A percentile compares a stretch with the other conserved stretches of the same genome.
Evolutionary conservation across 257 asterid species (phyloP).

Genomic region (Petunia axillaris): DNA sequence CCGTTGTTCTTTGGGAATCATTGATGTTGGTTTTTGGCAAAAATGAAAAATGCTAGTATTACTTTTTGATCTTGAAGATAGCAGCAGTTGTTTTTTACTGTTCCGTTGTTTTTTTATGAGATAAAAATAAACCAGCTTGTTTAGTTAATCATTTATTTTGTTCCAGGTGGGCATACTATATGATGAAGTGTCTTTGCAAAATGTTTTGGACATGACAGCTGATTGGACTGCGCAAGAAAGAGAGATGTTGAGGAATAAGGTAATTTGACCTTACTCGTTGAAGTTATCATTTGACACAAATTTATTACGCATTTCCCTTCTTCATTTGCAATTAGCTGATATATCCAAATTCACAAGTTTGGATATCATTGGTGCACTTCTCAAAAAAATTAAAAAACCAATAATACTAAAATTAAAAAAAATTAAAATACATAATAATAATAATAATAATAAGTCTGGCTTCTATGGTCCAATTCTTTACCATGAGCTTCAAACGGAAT

Average conservation of each 20-base stretch:
- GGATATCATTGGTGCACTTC: too few relatives aligned
- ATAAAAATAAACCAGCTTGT: not conserved
- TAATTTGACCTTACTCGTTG: conserved; percentile 30
- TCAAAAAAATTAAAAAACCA: too few relatives aligned
- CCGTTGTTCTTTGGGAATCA: not conserved
- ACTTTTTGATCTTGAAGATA: not conserved
- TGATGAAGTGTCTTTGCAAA: conserved; percentile 81
- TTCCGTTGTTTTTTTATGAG: too few relatives aligned
- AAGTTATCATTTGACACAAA: not conserved
- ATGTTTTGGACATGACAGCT: conserved; percentile 76
- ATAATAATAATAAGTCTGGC: not conserved
- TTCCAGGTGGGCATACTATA: conserved; percentile 91
- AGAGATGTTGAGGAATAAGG: conserved; percentile 90
- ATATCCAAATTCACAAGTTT: not conserved
- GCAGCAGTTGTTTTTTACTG: too few relatives aligned
- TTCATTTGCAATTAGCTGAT: not conserved
- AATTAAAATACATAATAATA: too few relatives aligned
- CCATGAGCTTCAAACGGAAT: not conserved
- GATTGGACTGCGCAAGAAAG: conserved; percentile 93
- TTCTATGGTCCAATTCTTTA: not conserved
- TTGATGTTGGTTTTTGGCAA: not conserved
- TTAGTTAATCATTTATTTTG: not conserved
- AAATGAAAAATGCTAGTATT: not conserved
- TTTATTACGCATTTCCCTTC: not conserved
- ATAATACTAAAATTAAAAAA: too few relatives aligned